Evolutionary conservation across 2,329 filamentous ascomycete species (phyloP), one percentile per base, ranked within the genome.

Genomic region (Stachybotrys chartarum): DNA sequence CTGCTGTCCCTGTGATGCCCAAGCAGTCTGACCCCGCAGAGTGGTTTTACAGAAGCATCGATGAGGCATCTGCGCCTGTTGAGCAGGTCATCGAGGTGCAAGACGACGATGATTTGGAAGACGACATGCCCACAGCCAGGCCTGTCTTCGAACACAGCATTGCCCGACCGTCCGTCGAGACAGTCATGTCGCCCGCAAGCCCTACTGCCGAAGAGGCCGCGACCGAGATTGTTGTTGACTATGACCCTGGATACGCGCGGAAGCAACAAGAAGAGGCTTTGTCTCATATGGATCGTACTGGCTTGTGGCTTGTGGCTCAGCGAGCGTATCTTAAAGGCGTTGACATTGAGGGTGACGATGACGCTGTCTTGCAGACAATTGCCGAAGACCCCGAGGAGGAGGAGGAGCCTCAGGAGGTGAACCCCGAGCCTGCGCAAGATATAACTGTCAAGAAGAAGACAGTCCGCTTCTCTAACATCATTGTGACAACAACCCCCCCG

Each of bases 271-370:
- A 87, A 60, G 80, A 80, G 48, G 85, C 89, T 7, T 75, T 86
- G 18, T 83, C 81, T n/a, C 90, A 92, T 64, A 75, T 94, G 53
- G 90, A 94, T 70, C 85, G 91, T 59, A 97, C 93, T 5, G 87
- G 89, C 64, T 72, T 90, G 49, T 97, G 93, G 93, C 81, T 97
- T 32, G 77, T 85, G 63, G 88, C 91, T 7, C 93, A 97, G 70
- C 85, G 85, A 56, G 79, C 84, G 14, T 94, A 95, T 63, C 80
- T 93, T 56, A 79, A 85, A 48, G 85, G 85, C 24, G 77, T 92
- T 3, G 82, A 83, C 48, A 74, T 78, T 30, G 70, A 76, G 10
- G 66, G 67, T 30, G 69, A 73, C 46, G 63, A 71, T 12, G 71
- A 71, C 39, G 59, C 61, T n/a, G 65, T 68, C 50, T 61, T 71